Base-by-base conservation (phyloP, 1,284 basidiomycete species). In the Malassezia slooffiae region DNA sequence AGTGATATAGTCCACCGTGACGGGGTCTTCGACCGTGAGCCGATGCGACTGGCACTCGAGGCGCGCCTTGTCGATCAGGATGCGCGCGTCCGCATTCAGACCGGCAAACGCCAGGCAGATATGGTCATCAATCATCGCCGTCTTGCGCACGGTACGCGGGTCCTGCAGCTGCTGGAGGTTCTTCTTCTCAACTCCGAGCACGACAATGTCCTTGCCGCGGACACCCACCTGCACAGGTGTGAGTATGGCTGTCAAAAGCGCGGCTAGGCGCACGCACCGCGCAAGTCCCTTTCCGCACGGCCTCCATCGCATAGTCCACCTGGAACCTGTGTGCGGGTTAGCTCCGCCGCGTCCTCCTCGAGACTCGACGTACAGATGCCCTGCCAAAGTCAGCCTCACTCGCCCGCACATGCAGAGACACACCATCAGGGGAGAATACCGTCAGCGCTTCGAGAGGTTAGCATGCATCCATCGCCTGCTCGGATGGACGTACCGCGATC, bases 131-230 rank as follows among this genome's bases (percentile, higher is more conserved):
- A 99, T 75, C 87, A 96, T 91, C 51, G 87, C 93, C 11, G 96
- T 91, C 72, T 99, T 99, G 47, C 91, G 78, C 13, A 97, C 89
- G 2, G 93, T 97, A 43, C 93, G 78, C 9, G 93, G 85, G 73
- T 99, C 93, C 75, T 99, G 93, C 7, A 99, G 78, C 72, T 99
- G 93, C 20, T 96, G 76, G 13, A 95, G 81, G 0, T 86, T 89
- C 73, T 96, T 97, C 81, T 97, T 97, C 77, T 99, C 93, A 16
- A 97, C 93, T 41, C 91, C 93, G 20, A 99, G 77, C 4, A 97
- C 88, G 4, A 95, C 93, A 26, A 90, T 85, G 62, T 90, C 82
- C 69, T 85, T 83, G 54, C 93, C 93, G 52, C 88, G 80, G 23
- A 97, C 87, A 39, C 93, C 93, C 50, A 97, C 88, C 88, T 91